Evolutionary conservation across 768 basidiomycete species (phyloP), one percentile per base, ranked within the genome.

Genomic region (Leccinum rimulosum): DNA sequence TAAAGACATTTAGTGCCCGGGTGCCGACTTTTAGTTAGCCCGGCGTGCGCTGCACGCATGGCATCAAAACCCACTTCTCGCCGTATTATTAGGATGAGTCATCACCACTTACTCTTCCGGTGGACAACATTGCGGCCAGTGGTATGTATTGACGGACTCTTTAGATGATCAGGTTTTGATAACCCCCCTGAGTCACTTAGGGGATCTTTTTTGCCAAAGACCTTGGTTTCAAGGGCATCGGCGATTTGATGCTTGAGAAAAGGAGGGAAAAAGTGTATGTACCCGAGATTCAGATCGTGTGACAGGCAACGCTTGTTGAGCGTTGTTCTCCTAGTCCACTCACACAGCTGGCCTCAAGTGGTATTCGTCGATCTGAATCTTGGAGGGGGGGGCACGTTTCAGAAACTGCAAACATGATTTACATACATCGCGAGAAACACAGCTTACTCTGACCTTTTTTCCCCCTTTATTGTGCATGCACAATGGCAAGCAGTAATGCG

Each of bases 31-130:
- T 55, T 22, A 55, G 27, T 19, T 45, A n/a, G 31, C 10, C 56
- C 54, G 28, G 63, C 56, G 40, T 50, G 64, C 54, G 15, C 12
- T 28, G 6, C 8, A 52, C 53, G 60, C 64, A 50, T 62, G 63
- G 64, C 63, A 61, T 65, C 63, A 45, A 45, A 50, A 50, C 31
- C 52, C 38, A 49, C 53, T 36, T 40, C 50, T 30, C 38, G 30
- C 40, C 15, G 14, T 36, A 43, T 63, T 19, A 48, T 27, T 22
- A 25, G 10, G 43, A 45, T 45, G 43, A 45, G 4, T 45, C 43
- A 40, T 38, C 60, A 10, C 17, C 19, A n/a, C 30, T 57, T 17
- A 12, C 19, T 6, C 38, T 40, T n/a, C 38, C 3, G 38, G 17
- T 17, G 38, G 38, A n/a, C 38, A 40, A 40, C 17, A 8, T 40